Conservation (phyloP, 2,329 filamentous ascomycete species). For the Fusarium devonianum region DNA sequence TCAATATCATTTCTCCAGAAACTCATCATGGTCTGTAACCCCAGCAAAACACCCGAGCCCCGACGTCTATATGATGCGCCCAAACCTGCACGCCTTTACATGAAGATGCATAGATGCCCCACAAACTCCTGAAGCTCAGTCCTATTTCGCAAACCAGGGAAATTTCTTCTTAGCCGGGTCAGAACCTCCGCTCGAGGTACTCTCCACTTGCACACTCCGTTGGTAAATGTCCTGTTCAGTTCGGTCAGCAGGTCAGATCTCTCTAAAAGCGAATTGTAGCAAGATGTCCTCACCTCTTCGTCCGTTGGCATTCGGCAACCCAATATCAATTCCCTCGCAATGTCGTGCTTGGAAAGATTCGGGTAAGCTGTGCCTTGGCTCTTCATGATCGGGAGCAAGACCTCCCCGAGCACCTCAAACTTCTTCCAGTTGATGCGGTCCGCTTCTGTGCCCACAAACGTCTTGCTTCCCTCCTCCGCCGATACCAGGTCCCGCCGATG, state of each 20-base stretch:
- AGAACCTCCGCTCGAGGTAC: slow-evolving; percentile 51
- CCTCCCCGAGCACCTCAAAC: slow-evolving; percentile 94
- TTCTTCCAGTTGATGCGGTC: slow-evolving; percentile 96
- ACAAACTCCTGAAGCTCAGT: slow-evolving; percentile 39
- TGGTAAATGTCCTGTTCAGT: slow-evolving; percentile 67
- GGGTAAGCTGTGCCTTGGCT: slow-evolving; percentile 87
- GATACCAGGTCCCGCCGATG: slow-evolving; percentile 89
- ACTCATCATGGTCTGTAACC: slow-evolving; percentile 18
- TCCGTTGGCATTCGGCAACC: slow-evolving; percentile 84
- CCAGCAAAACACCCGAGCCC: slow-evolving; percentile 16
- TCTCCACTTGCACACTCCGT: slow-evolving; percentile 66
- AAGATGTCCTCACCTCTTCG: slow-evolving; percentile 74
- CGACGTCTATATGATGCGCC: slow-evolving; percentile 36
- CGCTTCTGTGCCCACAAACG: slow-evolving; percentile 77
- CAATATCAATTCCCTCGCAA: slow-evolving; percentile 76
- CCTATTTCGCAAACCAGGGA: slow-evolving; percentile 66
- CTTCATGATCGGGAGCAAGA: slow-evolving; percentile 87
- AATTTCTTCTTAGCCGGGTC: slow-evolving; percentile 70
- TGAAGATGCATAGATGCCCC: slow-evolving; percentile 23
- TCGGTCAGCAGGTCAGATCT: slow-evolving; percentile 34
- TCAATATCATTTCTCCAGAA: slow-evolving; percentile 12
- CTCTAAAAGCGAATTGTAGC: neutral
- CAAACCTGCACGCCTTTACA: slow-evolving; percentile 17
- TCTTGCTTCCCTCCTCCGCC: slow-evolving; percentile 90
- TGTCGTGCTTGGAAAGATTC: slow-evolving; percentile 72